Evolutionary conservation across 2,329 filamentous ascomycete species (phyloP).

Genomic region (Paraconiothyrium sp.): DNA sequence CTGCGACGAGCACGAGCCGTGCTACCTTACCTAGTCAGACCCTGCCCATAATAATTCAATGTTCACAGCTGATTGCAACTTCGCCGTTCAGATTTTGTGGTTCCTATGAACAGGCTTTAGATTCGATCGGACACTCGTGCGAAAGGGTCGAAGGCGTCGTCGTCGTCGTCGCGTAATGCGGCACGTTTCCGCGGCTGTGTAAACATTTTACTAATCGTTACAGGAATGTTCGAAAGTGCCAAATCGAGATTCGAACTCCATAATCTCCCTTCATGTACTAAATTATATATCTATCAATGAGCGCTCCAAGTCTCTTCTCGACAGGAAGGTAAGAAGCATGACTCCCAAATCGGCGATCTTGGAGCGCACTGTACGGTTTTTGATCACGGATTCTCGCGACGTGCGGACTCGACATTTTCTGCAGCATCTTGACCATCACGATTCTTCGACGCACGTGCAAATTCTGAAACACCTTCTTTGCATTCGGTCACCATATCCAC

Average conservation of each 20-base stretch:
- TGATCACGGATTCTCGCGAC: constrained; percentile 26
- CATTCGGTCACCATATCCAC: constrained; percentile 30
- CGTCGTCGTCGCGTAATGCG: neutral
- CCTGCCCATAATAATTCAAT: neutral
- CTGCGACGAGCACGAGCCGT: neutral
- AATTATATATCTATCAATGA: neutral
- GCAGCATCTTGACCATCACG: constrained; percentile 22
- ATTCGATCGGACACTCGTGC: too few species aligned
- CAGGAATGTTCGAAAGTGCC: neutral
- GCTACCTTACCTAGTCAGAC: neutral
- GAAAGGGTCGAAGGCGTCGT: too few species aligned
- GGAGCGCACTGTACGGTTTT: constrained; percentile 12
- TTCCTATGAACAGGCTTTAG: neutral
- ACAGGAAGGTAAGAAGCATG: neutral
- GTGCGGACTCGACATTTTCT: constrained; percentile 21
- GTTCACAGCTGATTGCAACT: too few species aligned
- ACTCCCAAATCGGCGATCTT: neutral
- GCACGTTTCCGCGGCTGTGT: neutral
- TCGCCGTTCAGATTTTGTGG: neutral
- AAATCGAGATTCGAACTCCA: neutral
- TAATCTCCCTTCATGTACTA: neutral
- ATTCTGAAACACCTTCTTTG: constrained; percentile 39
- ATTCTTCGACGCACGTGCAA: constrained; percentile 26
- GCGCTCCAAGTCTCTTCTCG: too few species aligned
- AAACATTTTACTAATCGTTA: constrained; percentile 4